Evolutionary conservation across 2,329 filamentous ascomycete genomes (phyloP).

Genomic region (Hypoxylon sp.): DNA sequence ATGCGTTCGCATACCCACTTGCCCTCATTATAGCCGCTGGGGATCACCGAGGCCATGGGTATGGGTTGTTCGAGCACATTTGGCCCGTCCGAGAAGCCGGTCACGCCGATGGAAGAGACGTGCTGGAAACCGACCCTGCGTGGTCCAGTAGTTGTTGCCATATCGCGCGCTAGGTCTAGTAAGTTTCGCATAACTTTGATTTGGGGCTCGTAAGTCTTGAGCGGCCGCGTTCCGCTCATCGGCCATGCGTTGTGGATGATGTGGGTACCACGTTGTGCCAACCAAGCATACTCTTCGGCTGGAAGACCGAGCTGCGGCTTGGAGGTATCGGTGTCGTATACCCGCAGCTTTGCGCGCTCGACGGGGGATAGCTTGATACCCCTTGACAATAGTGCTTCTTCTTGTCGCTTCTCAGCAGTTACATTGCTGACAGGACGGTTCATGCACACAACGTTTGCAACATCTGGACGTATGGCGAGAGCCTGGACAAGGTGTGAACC

Average conservation of each 20-base stretch:
- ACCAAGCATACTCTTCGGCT: slow-evolving; percentile 46
- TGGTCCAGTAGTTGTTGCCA: slow-evolving; percentile 30
- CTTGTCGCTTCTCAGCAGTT: slow-evolving; percentile 52
- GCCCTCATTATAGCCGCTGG: slow-evolving; percentile 59
- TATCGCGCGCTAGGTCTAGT: slow-evolving; percentile 53
- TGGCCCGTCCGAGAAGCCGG: slow-evolving; percentile 40
- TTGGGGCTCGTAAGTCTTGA: slow-evolving; percentile 52
- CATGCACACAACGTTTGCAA: background rate
- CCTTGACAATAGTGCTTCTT: background rate
- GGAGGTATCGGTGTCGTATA: slow-evolving; percentile 50
- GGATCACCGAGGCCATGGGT: slow-evolving; percentile 50
- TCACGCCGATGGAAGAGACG: slow-evolving; percentile 52
- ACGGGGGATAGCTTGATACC: background rate
- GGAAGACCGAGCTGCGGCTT: slow-evolving; percentile 55
- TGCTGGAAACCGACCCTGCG: slow-evolving; percentile 49
- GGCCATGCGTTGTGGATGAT: slow-evolving; percentile 63
- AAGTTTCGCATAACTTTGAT: slow-evolving; percentile 56
- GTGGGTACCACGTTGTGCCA: slow-evolving; percentile 54
- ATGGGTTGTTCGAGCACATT: slow-evolving; percentile 54
- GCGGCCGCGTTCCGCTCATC: slow-evolving; percentile 53
- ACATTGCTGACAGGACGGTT: slow-evolving; percentile 46
- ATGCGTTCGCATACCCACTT: slow-evolving; percentile 61
- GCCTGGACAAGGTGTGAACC: slow-evolving; percentile 48
- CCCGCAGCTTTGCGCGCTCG: slow-evolving; percentile 48
- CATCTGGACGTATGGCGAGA: slow-evolving; percentile 18